Percentiles rank a stretch among this genome's conserved stretches.
Conservation (phyloP, 78 protist genomes). For the Dictyostelium purpureum region DNA sequence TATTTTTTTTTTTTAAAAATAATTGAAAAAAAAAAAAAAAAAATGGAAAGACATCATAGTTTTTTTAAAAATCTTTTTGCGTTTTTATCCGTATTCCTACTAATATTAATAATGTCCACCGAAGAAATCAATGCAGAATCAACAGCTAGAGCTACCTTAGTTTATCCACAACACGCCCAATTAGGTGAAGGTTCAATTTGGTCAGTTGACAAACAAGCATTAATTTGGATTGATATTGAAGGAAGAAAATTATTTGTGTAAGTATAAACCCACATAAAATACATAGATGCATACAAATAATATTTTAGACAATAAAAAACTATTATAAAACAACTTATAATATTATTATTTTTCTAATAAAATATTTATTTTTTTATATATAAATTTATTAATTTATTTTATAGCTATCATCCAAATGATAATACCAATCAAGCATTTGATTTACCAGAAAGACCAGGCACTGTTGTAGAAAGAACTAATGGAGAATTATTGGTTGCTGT, state of each 20-base stretch:
- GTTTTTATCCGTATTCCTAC: not conserved
- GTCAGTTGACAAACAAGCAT: not conserved
- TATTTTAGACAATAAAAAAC: no score
- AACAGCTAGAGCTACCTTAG: not conserved
- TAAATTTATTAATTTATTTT: not conserved
- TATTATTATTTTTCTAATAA: not conserved
- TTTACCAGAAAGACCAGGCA: slow-evolving; percentile 31
- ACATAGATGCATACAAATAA: no score
- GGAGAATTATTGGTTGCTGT: slow-evolving; percentile 51
- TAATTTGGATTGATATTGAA: slow-evolving; percentile 61
- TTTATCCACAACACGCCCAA: not conserved
- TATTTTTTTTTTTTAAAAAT: no score
- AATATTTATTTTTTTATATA: not conserved
- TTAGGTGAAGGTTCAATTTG: slow-evolving; percentile 65
- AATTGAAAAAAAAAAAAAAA: not conserved
- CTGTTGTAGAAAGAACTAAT: slow-evolving; percentile 48
- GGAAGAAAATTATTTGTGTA: slow-evolving; percentile 33
- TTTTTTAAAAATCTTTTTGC: not conserved
- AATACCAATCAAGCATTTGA: not conserved
- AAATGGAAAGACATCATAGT: not conserved
- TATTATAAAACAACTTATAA: not conserved
- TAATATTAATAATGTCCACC: not conserved
- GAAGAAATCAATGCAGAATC: not conserved
- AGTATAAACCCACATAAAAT: not conserved
- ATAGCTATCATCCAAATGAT: slow-evolving; percentile 23